Evolutionary conservation across 768 basidiomycete species (phyloP), one percentile per base, ranked within the genome.

Genomic region (Pisolithus orientalis): DNA sequence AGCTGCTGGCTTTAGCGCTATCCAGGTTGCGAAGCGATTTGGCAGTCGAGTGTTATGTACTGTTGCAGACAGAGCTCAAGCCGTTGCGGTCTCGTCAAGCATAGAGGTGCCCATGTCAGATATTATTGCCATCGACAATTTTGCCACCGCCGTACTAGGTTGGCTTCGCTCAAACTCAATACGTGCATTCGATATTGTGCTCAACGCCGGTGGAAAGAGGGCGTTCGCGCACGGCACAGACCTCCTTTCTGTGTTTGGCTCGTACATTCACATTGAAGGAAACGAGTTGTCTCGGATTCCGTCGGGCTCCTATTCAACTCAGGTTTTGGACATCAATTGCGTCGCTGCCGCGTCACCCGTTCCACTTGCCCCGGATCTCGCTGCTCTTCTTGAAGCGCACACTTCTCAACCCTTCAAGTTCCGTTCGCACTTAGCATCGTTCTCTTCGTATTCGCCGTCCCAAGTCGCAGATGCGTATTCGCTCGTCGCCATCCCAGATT

Each of bases 1-100:
- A 66, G 65, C 51, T 45, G 57, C 51, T 39, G 65, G 65, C 9
- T 62, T 40, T 2, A 58, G 59, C 29, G 65, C 65, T 17, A 25
- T 66, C n/a, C 65, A 65, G 44, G 32, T 66, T 13, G 61, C 57
- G 13, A 59, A 62, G 39, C 61, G 62, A 5, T 55, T 60, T 27
- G 50, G 48, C 3, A 58, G 59, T 1, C 59, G 53, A 17, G 53
- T 61, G 1, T 57, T 66, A 45, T 53, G 53, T 29, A 66, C 63
- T 7, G 65, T 67, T 10, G 11, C 47, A 9, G 55, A 31, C 16
- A 44, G 46, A 34, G 43, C 47, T 40, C 62, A 66, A 28, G 62
- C 51, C 10, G 31, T 49, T 7, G 29, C 44, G 3, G 44, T 63
- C n/a, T 59, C 62, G 8, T 52, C 44, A n/a, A 40, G 21, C 25